phyloP scores from a whole-genome alignment of 1,284 basidiomycete genomes.

The Earliella scabrosa region DNA sequence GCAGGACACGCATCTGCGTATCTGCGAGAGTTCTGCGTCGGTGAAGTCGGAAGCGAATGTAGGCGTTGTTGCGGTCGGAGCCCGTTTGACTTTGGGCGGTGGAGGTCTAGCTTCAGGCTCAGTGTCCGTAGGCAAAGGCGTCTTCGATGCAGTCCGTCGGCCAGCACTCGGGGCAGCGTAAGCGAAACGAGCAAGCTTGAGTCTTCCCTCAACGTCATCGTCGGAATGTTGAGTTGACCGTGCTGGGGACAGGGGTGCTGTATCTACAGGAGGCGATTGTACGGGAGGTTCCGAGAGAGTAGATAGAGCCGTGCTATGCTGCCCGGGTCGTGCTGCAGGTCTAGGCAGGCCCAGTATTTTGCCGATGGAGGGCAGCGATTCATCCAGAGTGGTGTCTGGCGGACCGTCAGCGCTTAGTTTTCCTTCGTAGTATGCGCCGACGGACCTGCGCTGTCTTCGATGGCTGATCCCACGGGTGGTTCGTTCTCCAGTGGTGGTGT shows the following conservation, averaged over 20 bases:
- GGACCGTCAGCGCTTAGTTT: neutral
- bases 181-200: slow-evolving; percentile 19
- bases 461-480: no score
- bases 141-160: slow-evolving; percentile 14
- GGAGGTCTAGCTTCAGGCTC: neutral
- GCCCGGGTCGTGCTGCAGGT: neutral
- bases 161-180: slow-evolving; percentile 7
- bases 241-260: neutral
- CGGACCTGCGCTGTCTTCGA: no score
- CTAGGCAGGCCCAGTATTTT: slow-evolving; percentile 7
- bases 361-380: slow-evolving; percentile 19
- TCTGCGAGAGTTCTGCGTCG: slow-evolving; percentile 46
- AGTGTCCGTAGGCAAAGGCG: slow-evolving; percentile 7
- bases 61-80: slow-evolving; percentile 3
- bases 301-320: neutral
- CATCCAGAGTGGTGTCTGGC: slow-evolving; percentile 15
- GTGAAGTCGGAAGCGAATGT: slow-evolving; percentile 43
- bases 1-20: slow-evolving; percentile 69
- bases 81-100: slow-evolving; percentile 4
- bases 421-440: no score
- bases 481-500: neutral
- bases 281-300: no score
- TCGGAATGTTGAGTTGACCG: neutral
- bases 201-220: neutral
- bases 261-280: neutral